Evolutionary conservation across 192 early-diverging fungal species (phyloP), one percentile per base, ranked within the genome.

Genomic region (Phlyctochytrium bullatum): DNA sequence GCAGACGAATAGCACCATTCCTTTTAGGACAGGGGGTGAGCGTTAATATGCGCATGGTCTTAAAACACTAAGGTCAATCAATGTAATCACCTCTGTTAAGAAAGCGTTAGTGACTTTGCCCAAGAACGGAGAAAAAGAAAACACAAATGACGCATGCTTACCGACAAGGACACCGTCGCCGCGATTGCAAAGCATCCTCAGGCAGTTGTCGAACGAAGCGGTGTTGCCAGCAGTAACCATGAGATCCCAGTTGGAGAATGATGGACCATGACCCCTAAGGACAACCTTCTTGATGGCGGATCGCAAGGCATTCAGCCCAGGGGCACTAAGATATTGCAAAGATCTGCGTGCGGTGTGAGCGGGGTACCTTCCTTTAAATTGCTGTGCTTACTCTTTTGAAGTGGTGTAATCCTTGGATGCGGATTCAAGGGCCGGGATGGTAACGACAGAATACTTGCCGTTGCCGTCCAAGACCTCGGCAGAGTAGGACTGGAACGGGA

Each of bases 181-280:
- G 29, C 68, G 76, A 36, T 82, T 68, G 62, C 76, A 79, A 59
- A 90, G 76, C 69, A 88, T 65, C 58, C 74, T 58, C 20, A 86
- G 58, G n/a, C 79, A 77, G 74, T 86, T 88, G 36, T 77, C 71
- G 58, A 84, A 28, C 4, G 20, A 10, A 6, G 16, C 20, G 12
- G 54, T 57, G 54, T 57, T 57, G 10, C 54, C 54, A 72, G 73
- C 34, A 27, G 86, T 85, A 50, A 81, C 77, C 10, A 88, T 70
- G 1, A 88, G 79, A 29, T 90, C 85, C 87, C 87, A 90, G 72
- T 89, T 85, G 27, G 61, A 71, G 67, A 86, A 88, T 47, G 65
- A 62, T 10, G 88, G 88, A 6, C 27, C 27, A 10, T 57, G 20
- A 6, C 27, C 54, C 27, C 14, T 6, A 10, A 57, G 4, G 6